Conservation (phyloP, 139 green algal species). For the Haematococcus lacustris region DNA sequence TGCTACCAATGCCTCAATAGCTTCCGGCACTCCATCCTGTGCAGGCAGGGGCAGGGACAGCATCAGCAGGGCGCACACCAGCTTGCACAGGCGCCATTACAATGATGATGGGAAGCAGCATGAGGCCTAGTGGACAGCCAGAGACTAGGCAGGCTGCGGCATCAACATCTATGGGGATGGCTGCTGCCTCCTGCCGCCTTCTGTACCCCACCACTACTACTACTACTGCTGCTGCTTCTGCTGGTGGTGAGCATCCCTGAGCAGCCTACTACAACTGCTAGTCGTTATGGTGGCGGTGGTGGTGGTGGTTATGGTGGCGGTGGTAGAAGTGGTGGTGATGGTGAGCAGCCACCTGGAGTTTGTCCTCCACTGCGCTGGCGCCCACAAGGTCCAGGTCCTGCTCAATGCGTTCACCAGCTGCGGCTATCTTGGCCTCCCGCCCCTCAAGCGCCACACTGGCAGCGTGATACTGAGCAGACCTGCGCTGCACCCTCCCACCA, state of each 20-base stretch:
- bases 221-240: neutral
- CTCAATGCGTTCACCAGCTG: constrained; percentile 51
- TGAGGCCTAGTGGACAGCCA: neutral
- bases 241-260: too few species aligned
- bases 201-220: neutral
- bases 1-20: constrained; percentile 48
- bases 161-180: neutral
- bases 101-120: neutral
- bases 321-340: too few species aligned
- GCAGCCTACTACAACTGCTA: too few species aligned
- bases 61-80: neutral
- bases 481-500: neutral
- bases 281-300: too few species aligned
- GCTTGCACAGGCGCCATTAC: neutral
- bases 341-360: constrained; percentile 53
- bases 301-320: too few species aligned
- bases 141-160: neutral
- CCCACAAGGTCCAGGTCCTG: constrained; percentile 52
- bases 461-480: constrained; percentile 23
- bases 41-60: constrained; percentile 8
- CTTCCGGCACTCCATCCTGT: constrained; percentile 71
- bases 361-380: constrained; percentile 72
- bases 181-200: neutral
- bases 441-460: constrained; percentile 19
- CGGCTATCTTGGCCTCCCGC: constrained; percentile 40